phyloP scores from a whole-genome alignment of 306 rosid species.

The Begonia masoniana region DNA sequence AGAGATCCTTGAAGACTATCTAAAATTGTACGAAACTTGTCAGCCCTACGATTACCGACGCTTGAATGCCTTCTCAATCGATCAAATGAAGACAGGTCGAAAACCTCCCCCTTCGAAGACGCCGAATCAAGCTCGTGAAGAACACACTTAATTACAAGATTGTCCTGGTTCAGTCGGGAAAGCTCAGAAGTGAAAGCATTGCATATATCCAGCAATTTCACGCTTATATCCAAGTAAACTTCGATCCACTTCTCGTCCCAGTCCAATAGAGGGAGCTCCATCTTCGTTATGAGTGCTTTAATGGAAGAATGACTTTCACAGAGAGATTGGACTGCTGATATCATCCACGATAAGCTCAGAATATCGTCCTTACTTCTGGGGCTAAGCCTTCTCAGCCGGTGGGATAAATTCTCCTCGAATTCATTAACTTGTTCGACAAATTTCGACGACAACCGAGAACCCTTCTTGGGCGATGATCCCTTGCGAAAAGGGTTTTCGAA shows the following conservation, averaged over 20 bases:
- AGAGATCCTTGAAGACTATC: slow-evolving; percentile 52
- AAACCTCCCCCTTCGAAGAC: slow-evolving; percentile 28
- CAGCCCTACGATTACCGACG: slow-evolving; percentile 42
- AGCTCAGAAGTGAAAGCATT: slow-evolving; percentile 68
- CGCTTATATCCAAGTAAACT: slow-evolving; percentile 70
- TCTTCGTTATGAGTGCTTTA: slow-evolving; percentile 31
- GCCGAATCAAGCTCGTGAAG: slow-evolving; percentile 38
- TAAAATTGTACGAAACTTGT: slow-evolving; percentile 43
- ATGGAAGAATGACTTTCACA: slow-evolving; percentile 54
- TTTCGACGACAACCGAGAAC: slow-evolving; percentile 36
- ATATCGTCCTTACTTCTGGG: slow-evolving; percentile 50
- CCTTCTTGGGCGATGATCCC: slow-evolving; percentile 32
- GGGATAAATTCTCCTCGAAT: slow-evolving; percentile 54
- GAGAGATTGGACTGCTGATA: slow-evolving; percentile 47
- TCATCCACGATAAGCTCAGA: slow-evolving; percentile 79
- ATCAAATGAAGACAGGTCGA: slow-evolving; percentile 49
- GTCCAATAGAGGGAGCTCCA: slow-evolving; percentile 49
- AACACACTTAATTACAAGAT: slow-evolving; percentile 47
- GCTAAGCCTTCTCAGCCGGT: slow-evolving; percentile 45
- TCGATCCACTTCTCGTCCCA: slow-evolving; percentile 88
- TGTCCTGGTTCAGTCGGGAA: slow-evolving; percentile 53
- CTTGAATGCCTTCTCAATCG: slow-evolving; percentile 42
- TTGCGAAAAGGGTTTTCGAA: slow-evolving; percentile 73
- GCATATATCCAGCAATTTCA: slow-evolving; percentile 67
- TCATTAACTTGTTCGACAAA: slow-evolving; percentile 27